A percentile compares a stretch with the other conserved stretches of the same genome.
Evolutionary conservation across 148 eudicot species (phyloP).

Genomic region (Persicaria maculosa): DNA sequence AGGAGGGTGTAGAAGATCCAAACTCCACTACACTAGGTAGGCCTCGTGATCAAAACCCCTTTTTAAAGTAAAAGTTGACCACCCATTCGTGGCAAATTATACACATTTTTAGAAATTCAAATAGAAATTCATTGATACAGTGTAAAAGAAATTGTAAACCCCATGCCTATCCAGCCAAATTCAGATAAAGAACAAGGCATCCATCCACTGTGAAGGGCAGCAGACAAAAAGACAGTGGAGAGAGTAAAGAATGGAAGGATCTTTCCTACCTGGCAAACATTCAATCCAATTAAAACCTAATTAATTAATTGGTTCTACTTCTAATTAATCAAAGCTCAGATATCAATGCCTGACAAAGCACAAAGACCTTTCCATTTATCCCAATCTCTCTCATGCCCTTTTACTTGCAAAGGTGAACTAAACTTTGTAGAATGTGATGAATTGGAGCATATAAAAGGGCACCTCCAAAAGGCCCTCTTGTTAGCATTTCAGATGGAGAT

Average conservation of each 20-base stretch:
- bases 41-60: neutral
- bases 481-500: neutral
- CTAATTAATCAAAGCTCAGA: neutral
- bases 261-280: neutral
- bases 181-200: neutral
- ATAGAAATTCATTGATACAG: neutral
- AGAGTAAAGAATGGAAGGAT: slow-evolving; percentile 14
- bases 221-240: slow-evolving; percentile 8
- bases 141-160: neutral
- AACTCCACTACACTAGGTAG: too few species aligned
- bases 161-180: neutral
- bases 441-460: too few species aligned
- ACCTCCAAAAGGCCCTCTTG: neutral
- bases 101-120: neutral
- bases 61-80: neutral
- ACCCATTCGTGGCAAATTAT: slow-evolving; percentile 1
- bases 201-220: neutral
- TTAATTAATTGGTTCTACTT: neutral
- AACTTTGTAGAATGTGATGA: neutral
- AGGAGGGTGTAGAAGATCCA: too few species aligned
- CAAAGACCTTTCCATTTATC: neutral
- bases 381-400: neutral
- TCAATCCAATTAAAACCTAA: neutral
- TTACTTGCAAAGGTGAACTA: neutral
- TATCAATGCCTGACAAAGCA: neutral